Evolutionary conservation across 2,329 filamentous ascomycete species (phyloP).

Genomic region (Alternaria sp.): DNA sequence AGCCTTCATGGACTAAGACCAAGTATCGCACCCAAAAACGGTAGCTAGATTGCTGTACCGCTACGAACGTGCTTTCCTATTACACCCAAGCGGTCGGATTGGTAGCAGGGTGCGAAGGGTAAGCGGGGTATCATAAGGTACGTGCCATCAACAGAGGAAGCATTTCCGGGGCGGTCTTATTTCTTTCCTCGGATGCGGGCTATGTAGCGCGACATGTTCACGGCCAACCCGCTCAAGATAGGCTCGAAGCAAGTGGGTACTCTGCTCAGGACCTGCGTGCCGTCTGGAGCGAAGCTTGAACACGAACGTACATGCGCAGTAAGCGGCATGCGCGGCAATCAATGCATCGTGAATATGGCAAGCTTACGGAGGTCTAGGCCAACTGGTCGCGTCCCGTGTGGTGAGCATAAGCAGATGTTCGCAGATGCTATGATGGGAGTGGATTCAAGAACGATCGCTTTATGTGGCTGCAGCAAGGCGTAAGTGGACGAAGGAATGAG

Average conservation of each 20-base stretch:
- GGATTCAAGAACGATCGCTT: not conserved
- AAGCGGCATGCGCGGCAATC: constrained; percentile 2
- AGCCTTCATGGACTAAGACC: not conserved
- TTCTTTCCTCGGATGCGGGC: not conserved
- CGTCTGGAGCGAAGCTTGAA: not conserved
- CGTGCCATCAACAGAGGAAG: not conserved
- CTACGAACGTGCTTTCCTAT: constrained; percentile 8
- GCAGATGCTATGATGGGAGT: not conserved
- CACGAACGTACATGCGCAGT: not conserved
- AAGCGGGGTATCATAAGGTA: not conserved
- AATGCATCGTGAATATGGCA: not conserved
- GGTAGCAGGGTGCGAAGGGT: not conserved
- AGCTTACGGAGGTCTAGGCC: not conserved
- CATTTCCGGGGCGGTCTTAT: not conserved
- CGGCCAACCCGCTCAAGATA: not conserved
- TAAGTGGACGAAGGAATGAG: not conserved
- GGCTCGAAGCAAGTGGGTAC: not conserved
- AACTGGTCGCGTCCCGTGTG: not conserved
- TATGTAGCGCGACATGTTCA: not conserved
- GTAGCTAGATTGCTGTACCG: not conserved
- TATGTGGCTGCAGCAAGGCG: not conserved
- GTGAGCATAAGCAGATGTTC: not conserved
- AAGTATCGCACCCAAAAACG: not conserved
- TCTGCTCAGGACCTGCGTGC: not conserved
- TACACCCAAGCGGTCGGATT: not conserved